Evolutionary conservation across 1,284 basidiomycete species (phyloP).

Genomic region (Sanghuangporus baumii): DNA sequence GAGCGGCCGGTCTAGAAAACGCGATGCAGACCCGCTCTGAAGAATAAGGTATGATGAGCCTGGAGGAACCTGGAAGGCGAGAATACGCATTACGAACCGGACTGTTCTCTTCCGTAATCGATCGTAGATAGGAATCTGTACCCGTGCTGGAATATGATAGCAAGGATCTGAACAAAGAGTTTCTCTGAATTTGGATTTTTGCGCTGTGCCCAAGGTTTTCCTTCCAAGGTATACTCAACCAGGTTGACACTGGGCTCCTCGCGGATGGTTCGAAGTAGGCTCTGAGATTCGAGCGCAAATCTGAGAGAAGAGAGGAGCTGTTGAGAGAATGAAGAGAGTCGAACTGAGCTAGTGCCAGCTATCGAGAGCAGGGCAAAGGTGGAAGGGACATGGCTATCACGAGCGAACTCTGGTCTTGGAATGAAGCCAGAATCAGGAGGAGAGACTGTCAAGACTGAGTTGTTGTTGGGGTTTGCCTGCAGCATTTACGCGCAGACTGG

Average conservation of each 20-base stretch:
- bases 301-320: constrained; percentile 47
- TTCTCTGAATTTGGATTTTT: constrained; percentile 62
- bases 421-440: constrained; percentile 37
- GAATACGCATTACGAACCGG: background rate
- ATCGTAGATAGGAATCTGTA: constrained; percentile 61
- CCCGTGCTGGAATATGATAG: constrained; percentile 55
- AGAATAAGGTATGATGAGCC: background rate
- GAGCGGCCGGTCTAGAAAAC: constrained; percentile 38
- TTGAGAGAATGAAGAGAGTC: constrained; percentile 62
- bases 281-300: constrained; percentile 45
- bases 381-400: constrained; percentile 47
- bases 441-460: constrained; percentile 19
- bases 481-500: constrained; percentile 8
- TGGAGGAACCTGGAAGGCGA: background rate
- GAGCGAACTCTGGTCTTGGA: constrained; percentile 66
- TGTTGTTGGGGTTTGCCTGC: constrained; percentile 8
- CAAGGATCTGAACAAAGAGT: constrained; percentile 60
- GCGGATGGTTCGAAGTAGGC: constrained; percentile 40
- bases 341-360: constrained; percentile 53
- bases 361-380: constrained; percentile 65
- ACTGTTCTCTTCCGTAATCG: constrained; percentile 67
- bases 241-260: constrained; percentile 55
- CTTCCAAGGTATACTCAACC: constrained; percentile 58
- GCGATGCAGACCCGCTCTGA: constrained; percentile 67
- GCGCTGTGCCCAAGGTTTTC: constrained; percentile 65